Evolutionary conservation across 2,329 filamentous ascomycete genomes (phyloP).

Genomic region (Ophiocordyceps robertsii): DNA sequence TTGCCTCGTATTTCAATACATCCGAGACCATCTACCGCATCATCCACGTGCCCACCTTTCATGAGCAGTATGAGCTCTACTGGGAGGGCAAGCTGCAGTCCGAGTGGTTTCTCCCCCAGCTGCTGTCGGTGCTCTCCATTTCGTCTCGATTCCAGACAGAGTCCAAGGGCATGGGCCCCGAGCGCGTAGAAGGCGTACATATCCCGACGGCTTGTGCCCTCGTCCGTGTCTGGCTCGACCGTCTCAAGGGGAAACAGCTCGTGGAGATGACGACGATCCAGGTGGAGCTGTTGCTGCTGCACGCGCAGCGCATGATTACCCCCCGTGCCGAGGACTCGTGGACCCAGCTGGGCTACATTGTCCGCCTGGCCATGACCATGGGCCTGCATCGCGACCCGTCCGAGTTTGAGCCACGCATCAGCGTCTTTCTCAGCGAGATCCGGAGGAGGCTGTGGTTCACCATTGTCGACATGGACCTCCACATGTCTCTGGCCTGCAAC

Average conservation of each 20-base stretch:
- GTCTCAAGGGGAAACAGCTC: conserved; percentile 36
- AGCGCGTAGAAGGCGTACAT: conserved; percentile 39
- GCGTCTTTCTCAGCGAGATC: conserved; percentile 37
- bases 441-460: conserved; percentile 43
- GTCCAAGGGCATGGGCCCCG: conserved; percentile 34
- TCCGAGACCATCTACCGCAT: conserved; percentile 41
- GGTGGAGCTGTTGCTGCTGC: conserved; percentile 37
- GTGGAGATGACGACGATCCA: conserved; percentile 40
- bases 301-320: conserved; percentile 39
- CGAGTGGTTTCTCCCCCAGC: conserved; percentile 39
- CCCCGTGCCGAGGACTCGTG: conserved; percentile 36
- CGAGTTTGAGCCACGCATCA: conserved; percentile 35
- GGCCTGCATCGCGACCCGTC: conserved; percentile 42
- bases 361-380: conserved; percentile 46
- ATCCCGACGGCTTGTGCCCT: conserved; percentile 43
- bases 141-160: conserved; percentile 39
- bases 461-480: conserved; percentile 42
- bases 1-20: conserved; percentile 34
- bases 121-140: conserved; percentile 38
- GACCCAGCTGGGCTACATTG: conserved; percentile 40
- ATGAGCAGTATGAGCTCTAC: conserved; percentile 34
- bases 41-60: conserved; percentile 38
- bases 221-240: conserved; percentile 39
- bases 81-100: conserved; percentile 34
- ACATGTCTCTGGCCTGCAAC: conserved; percentile 37